Evolutionary conservation across 345 rosid species (phyloP).

Genomic region (Anacardium occidentale): DNA sequence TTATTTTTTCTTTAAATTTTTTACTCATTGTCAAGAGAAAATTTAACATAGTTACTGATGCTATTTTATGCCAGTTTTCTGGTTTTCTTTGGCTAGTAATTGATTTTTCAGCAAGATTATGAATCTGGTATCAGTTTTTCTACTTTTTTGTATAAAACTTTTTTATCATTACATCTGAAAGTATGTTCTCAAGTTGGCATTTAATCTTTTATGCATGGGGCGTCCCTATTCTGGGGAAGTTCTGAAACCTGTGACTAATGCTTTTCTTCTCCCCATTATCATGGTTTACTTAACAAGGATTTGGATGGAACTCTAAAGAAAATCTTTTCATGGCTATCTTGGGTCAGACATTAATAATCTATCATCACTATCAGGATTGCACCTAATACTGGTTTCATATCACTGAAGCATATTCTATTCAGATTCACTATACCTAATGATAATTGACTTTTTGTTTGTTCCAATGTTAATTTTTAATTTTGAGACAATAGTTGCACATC

Average conservation of each 20-base stretch:
- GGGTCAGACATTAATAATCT: neutral
- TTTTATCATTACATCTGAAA: conserved; percentile 1
- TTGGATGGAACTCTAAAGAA: neutral
- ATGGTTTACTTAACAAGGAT: neutral
- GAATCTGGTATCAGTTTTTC: neutral
- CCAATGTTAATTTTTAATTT: too few species aligned
- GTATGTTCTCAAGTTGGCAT: neutral
- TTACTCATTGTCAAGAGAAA: neutral
- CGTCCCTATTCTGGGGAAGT: neutral
- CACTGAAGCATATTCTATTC: too few species aligned
- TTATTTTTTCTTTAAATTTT: neutral
- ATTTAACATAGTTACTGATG: neutral
- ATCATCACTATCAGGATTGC: neutral
- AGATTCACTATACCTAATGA: too few species aligned
- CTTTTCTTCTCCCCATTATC: neutral
- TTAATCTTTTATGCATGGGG: neutral
- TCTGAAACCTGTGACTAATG: neutral
- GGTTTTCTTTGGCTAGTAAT: neutral
- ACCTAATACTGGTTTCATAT: neutral
- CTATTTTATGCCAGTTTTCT: conserved; percentile 1
- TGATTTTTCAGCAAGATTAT: neutral
- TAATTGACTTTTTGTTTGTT: too few species aligned
- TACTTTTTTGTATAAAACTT: neutral
- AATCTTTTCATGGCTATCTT: neutral
- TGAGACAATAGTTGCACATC: too few species aligned